phyloP scores from a whole-genome alignment of 441 rosid species.

The Erysimum cheiri region DNA sequence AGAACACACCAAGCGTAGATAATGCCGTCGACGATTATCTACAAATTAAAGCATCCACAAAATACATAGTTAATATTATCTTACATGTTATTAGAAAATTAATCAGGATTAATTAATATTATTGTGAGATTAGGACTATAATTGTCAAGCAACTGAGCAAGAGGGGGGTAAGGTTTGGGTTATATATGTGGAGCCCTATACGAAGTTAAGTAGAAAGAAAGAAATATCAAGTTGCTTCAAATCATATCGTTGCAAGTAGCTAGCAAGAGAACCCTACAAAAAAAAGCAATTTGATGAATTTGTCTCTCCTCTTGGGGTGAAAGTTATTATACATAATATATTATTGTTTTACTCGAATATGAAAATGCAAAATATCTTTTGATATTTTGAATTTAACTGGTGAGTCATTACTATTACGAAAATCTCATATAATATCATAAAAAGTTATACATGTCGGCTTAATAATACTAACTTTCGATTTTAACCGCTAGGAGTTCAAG shows the following conservation, averaged over 20 bases:
- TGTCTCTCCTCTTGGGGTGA: slow-evolving; percentile 32
- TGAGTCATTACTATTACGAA: background rate
- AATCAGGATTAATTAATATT: slow-evolving; percentile 14
- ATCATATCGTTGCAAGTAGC: slow-evolving; percentile 43
- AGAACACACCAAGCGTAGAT: slow-evolving; percentile 30
- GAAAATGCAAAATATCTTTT: slow-evolving; percentile 21
- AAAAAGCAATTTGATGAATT: slow-evolving; percentile 40
- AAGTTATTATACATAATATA: slow-evolving; percentile 3
- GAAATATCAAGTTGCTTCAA: slow-evolving; percentile 43
- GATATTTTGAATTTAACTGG: background rate
- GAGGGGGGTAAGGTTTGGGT: slow-evolving; percentile 40
- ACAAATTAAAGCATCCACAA: slow-evolving; percentile 5
- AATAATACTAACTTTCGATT: background rate
- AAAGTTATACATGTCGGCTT: background rate
- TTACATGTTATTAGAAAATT: background rate
- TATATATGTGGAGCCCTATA: slow-evolving; percentile 40
- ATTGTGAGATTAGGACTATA: slow-evolving; percentile 21
- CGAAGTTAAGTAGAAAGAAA: slow-evolving; percentile 27
- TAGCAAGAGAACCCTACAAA: slow-evolving; percentile 41
- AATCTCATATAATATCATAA: background rate
- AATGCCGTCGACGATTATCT: slow-evolving; percentile 28
- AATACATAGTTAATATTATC: slow-evolving; percentile 32
- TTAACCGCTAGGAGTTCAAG: background rate
- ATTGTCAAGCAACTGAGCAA: slow-evolving; percentile 33
- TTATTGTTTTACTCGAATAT: background rate